Percentiles rank a stretch among this genome's conserved stretches.
phyloP scores from a whole-genome alignment of 2,329 filamentous ascomycete species.

The Fusarium sp. region DNA sequence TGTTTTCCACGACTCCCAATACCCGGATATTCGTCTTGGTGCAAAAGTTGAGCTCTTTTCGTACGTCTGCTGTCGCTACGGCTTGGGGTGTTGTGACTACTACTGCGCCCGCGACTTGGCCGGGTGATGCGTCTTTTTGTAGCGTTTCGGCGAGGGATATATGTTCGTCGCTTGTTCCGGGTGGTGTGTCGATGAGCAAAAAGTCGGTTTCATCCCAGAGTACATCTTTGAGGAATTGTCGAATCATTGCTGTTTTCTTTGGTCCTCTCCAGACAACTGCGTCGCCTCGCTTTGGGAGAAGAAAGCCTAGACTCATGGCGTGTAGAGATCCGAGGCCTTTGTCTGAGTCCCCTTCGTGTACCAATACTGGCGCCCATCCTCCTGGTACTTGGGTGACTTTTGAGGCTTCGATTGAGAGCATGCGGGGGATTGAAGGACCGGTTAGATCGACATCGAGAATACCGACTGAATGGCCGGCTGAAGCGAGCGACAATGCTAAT shows the following conservation, averaged over 20 bases:
- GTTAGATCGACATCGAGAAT: conserved; percentile 97
- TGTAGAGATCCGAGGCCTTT: conserved; percentile 72
- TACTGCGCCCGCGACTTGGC: conserved; percentile 86
- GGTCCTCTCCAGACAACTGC: conserved; percentile 98
- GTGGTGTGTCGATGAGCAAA: conserved; percentile 93
- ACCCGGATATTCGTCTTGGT: conserved; percentile 82
- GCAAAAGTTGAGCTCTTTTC: conserved; percentile 95
- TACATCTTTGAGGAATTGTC: conserved; percentile 93
- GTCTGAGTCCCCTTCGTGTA: conserved; percentile 72
- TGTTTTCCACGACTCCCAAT: conserved; percentile 95
- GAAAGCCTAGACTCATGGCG: conserved; percentile 94
- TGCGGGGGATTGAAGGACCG: conserved; percentile 93
- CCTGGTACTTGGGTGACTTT: conserved; percentile 93
- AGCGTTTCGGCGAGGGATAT: conserved; percentile 93
- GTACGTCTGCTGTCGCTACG: conserved; percentile 91
- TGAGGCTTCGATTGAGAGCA: conserved; percentile 88
- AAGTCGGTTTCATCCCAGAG: conserved; percentile 91
- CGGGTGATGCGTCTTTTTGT: conserved; percentile 69
- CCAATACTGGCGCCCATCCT: conserved; percentile 90
- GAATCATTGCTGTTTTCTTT: conserved; percentile 99
- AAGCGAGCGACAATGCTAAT: conserved; percentile 87
- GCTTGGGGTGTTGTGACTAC: conserved; percentile 97
- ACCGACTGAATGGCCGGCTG: conserved; percentile 88
- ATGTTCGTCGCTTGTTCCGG: conserved; percentile 96
- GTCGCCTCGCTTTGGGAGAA: conserved; percentile 84